Conservation (phyloP, 2,329 filamentous ascomycete genomes). For the Helminthosporium solani region DNA sequence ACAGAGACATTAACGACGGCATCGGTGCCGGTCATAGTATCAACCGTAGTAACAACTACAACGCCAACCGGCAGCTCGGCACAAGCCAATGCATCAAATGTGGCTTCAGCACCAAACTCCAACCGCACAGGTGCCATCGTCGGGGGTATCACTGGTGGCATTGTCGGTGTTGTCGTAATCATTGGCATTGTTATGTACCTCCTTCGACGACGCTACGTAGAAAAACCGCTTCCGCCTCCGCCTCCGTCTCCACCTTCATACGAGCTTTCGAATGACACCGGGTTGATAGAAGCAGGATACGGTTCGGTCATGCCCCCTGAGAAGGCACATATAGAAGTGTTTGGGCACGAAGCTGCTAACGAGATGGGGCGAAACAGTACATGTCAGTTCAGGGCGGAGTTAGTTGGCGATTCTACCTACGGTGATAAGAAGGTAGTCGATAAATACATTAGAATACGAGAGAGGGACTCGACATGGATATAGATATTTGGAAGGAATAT, state of each 20-base stretch:
- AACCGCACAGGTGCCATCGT: conserved; percentile 15
- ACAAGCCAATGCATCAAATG: too few relatives aligned
- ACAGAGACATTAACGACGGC: conserved; percentile 1
- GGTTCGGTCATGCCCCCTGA: conserved; percentile 4
- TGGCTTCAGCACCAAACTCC: not conserved
- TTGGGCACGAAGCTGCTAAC: conserved; percentile 17
- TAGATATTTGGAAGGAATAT: not conserved
- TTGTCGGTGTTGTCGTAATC: conserved; percentile 14
- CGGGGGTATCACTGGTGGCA: conserved; percentile 17
- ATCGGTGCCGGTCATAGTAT: conserved; percentile 1
- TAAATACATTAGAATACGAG: not conserved
- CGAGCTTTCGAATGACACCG: conserved; percentile 19
- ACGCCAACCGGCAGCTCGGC: too few relatives aligned
- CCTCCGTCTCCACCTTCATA: conserved; percentile 7
- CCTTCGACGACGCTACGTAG: conserved; percentile 6
- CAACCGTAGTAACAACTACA: conserved; percentile 4
- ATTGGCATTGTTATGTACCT: conserved; percentile 14
- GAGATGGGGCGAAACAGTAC: conserved; percentile 28
- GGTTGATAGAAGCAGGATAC: conserved; percentile 12
- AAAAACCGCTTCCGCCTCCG: not conserved
- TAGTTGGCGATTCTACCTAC: not conserved
- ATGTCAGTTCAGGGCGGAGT: not conserved
- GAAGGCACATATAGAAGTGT: conserved; percentile 14
- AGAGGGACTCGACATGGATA: not conserved
- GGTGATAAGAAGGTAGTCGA: not conserved